Evolutionary conservation across 495 filamentous ascomycete genomes (phyloP).

Genomic region (Annulohypoxylon stygium): DNA sequence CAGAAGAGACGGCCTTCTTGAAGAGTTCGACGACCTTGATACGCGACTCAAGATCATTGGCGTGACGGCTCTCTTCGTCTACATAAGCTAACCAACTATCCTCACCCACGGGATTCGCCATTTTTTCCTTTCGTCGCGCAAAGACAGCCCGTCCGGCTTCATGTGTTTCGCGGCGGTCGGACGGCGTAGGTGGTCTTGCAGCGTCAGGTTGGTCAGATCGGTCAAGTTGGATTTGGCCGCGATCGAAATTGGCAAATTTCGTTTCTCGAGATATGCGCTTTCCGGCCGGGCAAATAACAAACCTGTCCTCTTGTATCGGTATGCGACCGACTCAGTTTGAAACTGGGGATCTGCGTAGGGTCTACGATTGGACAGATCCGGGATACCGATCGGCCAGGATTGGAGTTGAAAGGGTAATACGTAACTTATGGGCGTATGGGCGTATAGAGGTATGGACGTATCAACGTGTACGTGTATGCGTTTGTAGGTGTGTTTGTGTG

Average conservation of each 20-base stretch:
- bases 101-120: conserved; percentile 68
- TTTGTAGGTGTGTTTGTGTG: conserved; percentile 27
- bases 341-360: conserved; percentile 15
- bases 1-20: conserved; percentile 81
- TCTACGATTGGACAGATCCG: conserved; percentile 37
- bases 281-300: conserved; percentile 27
- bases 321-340: conserved; percentile 37
- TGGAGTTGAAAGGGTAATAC: conserved; percentile 19
- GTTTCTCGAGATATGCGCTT: conserved; percentile 29
- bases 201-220: not conserved
- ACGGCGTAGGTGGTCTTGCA: conserved; percentile 2
- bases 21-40: conserved; percentile 87
- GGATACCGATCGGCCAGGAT: conserved; percentile 34
- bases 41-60: conserved; percentile 65
- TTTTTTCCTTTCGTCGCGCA: conserved; percentile 52
- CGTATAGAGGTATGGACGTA: not conserved
- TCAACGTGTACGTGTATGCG: not conserved
- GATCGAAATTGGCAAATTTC: conserved; percentile 15
- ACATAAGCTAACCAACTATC: conserved; percentile 67
- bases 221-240: conserved; percentile 21
- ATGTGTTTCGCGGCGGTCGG: conserved; percentile 41
- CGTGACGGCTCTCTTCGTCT: conserved; percentile 64
- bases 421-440: conserved; percentile 34
- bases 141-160: conserved; percentile 42
- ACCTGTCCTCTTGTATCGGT: conserved; percentile 38